These are phyloP conservation scores for Solanum dulcamara DNA, from an alignment of 257 asterid genomes.

Conservation along the genomic window DNA sequence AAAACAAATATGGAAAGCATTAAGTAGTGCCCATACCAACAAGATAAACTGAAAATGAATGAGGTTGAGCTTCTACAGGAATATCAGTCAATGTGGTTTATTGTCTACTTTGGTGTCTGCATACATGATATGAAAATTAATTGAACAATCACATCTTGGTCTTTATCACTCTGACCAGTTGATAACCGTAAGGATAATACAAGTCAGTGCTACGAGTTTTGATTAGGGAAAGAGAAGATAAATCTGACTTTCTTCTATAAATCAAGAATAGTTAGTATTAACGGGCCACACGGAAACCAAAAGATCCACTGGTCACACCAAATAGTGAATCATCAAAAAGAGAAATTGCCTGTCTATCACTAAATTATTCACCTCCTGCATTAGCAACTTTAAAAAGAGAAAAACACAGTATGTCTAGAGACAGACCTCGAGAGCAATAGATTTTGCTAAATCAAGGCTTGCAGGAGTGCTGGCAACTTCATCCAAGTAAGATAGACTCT, in stretches of 20 bases:
- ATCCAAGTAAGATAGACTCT: slow-evolving; percentile 83
- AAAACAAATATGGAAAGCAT: not conserved
- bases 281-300: not conserved
- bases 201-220: not conserved
- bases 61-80: not conserved
- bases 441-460: slow-evolving; percentile 71
- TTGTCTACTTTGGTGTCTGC: not conserved
- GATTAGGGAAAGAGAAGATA: not conserved
- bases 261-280: not conserved
- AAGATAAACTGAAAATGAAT: not conserved
- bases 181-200: not conserved
- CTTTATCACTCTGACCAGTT: not conserved
- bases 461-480: slow-evolving; percentile 71
- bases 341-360: not conserved
- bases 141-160: not conserved
- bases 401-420: not conserved
- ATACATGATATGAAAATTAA: not conserved
- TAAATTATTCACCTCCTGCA: not conserved
- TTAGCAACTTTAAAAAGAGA: not conserved
- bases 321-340: not conserved
- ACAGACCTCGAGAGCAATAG: slow-evolving; percentile 71
- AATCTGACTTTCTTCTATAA: not conserved
- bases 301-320: not conserved
- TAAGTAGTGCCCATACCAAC: not conserved
- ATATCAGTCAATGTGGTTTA: not conserved